These are phyloP conservation scores for Fusarium brachygibbosum DNA, from an alignment of 2,329 filamentous ascomycete species.

Conservation along the genomic window DNA sequence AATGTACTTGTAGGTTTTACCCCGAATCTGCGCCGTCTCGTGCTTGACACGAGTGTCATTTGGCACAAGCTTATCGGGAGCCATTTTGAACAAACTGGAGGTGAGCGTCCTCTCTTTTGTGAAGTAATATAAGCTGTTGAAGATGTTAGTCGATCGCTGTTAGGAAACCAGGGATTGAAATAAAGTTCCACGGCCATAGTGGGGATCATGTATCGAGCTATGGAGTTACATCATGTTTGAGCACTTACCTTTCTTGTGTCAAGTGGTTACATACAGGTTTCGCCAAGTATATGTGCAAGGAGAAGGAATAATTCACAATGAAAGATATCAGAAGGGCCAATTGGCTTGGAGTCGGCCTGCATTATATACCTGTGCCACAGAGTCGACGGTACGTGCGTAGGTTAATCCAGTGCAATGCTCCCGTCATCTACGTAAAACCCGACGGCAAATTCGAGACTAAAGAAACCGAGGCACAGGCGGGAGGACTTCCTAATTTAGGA, in stretches of 20 bases:
- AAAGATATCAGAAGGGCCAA: not conserved
- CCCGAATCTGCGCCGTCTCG: slow-evolving; percentile 73
- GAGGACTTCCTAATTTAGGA: slow-evolving; percentile 35
- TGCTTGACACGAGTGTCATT: slow-evolving; percentile 76
- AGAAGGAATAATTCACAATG: not conserved
- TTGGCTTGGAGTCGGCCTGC: not conserved
- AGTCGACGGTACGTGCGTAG: slow-evolving; percentile 1
- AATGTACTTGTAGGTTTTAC: slow-evolving; percentile 77
- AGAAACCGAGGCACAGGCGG: slow-evolving; percentile 38
- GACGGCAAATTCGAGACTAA: slow-evolving; percentile 9
- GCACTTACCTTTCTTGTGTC: slow-evolving; percentile 18
- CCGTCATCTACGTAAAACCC: slow-evolving; percentile 3
- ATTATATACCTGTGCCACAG: slow-evolving; percentile 11
- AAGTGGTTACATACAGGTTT: not conserved
- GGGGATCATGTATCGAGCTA: not conserved
- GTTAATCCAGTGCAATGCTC: not conserved
- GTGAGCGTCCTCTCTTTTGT: not conserved
- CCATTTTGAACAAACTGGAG: slow-evolving; percentile 54
- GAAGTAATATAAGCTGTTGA: slow-evolving; percentile 1
- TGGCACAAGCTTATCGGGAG: slow-evolving; percentile 73
- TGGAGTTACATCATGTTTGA: slow-evolving; percentile 19
- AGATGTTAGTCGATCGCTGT: slow-evolving; percentile 15
- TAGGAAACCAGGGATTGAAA: not conserved
- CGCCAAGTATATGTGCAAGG: not conserved
- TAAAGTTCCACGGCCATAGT: slow-evolving; percentile 10